A percentile compares a stretch with the other conserved stretches of the same genome.
Conservation (phyloP, 768 basidiomycete species). For the Lactarius vividus region DNA sequence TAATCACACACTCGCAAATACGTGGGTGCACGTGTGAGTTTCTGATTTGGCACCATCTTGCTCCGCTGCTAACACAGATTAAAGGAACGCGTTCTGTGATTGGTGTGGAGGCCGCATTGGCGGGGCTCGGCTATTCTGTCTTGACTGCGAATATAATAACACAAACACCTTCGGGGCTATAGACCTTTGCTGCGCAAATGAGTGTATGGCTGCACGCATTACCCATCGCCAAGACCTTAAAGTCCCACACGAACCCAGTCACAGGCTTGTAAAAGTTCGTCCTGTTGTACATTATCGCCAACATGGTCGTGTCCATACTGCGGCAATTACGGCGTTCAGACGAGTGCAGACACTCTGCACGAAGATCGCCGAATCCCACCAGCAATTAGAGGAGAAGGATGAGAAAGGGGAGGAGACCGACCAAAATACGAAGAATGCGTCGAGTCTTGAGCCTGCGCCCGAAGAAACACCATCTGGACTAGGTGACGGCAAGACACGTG, state of each 20-base stretch:
- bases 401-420: neutral
- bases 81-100: conserved; percentile 30
- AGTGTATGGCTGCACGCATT: conserved; percentile 29
- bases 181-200: conserved; percentile 33
- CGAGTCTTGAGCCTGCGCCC: neutral
- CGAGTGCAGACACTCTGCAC: neutral
- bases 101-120: conserved; percentile 31
- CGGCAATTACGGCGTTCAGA: conserved; percentile 3
- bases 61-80: neutral
- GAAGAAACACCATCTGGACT: neutral
- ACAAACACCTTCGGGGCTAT: conserved; percentile 26
- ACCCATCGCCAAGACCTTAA: conserved; percentile 24
- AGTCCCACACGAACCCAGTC: neutral
- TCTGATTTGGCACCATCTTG: neutral
- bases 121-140: conserved; percentile 34
- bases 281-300: conserved; percentile 1
- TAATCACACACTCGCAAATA: conserved; percentile 25
- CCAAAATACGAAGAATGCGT: neutral
- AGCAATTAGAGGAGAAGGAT: too few species aligned
- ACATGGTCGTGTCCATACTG: conserved; percentile 3
- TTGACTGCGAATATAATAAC: conserved; percentile 32
- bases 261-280: conserved; percentile 3
- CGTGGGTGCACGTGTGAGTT: conserved; percentile 28
- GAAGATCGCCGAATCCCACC: neutral
- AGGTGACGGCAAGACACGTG: too few species aligned